Evolutionary conservation across 2,329 filamentous ascomycete species (phyloP).

Genomic region (Elsinoe batatas): DNA sequence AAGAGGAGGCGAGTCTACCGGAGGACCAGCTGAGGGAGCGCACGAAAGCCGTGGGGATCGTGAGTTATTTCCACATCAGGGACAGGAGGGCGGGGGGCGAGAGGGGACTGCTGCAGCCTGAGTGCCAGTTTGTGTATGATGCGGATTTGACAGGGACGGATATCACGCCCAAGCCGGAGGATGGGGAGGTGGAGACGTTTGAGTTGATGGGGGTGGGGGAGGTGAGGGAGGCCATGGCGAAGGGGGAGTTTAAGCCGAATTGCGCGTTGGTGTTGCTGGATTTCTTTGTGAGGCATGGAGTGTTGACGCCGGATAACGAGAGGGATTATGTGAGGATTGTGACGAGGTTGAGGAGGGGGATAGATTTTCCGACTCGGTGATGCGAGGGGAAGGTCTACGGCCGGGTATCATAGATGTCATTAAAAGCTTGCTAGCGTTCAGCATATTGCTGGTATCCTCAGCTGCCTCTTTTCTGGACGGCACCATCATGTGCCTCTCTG

Average conservation of each 20-base stretch:
- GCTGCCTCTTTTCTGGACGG: background rate
- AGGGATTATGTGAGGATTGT: constrained; percentile 66
- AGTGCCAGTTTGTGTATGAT: constrained; percentile 87
- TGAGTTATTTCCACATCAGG: constrained; percentile 79
- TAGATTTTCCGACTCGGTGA: constrained; percentile 58
- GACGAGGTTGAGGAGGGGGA: constrained; percentile 61
- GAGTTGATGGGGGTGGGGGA: constrained; percentile 67
- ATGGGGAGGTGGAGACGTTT: constrained; percentile 84
- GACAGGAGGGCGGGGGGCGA: constrained; percentile 70
- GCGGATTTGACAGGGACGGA: constrained; percentile 58
- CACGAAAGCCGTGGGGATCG: constrained; percentile 53
- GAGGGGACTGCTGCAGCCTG: constrained; percentile 72
- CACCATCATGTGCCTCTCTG: background rate
- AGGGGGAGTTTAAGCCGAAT: constrained; percentile 84
- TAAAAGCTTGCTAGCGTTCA: background rate
- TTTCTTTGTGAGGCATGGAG: constrained; percentile 78
- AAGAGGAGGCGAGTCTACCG: constrained; percentile 78
- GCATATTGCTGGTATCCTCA: background rate
- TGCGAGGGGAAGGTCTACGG: background rate
- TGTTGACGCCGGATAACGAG: constrained; percentile 72
- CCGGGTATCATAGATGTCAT: background rate
- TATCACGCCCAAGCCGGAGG: constrained; percentile 63
- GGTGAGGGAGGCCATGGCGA: constrained; percentile 57
- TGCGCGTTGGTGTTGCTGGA: constrained; percentile 76
- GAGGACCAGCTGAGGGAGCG: constrained; percentile 55